Base-by-base conservation (phyloP, 208 protist species). In the Trypanosoma platydactyli region DNA sequence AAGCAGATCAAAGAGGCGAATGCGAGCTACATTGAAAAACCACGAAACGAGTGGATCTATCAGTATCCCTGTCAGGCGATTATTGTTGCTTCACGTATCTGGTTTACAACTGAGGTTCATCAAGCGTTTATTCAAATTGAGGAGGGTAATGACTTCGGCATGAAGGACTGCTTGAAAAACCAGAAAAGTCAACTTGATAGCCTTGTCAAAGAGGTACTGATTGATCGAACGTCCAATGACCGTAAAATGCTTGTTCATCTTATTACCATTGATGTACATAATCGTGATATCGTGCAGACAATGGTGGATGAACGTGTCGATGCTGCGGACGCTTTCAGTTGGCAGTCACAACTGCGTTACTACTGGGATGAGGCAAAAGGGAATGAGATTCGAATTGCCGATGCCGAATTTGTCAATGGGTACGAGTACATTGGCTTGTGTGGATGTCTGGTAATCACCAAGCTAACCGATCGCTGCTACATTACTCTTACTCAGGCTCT, bases 401-500 rank as follows among this genome's bases (percentile, higher is more conserved):
- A 99, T 83, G 97, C 97, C 6, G 88, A 98, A 64, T 99, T 99
- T 82, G 90, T 86, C 74, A 99, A 99, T 76, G 88, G 79, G 35
- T 98, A 99, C 80, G 98, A 99, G 84, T 99, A 99, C 80, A 97
- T 99, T 64, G 98, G 98, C 49, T 88, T 98, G 52, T 96, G 92
- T 73, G 95, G 95, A n/a, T 98, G 98, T 72, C 85, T 99, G 15
- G 98, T 99, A 56, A 98, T 99, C 71, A 99, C 98, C 20, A 98
- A 98, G 64, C 89, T 99, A 15, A 99, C 98, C 16, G 98, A 99
- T 84, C 83, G 98, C 44, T 99, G 98, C 86, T 99, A 99, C 85
- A 99, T 99, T 79, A 99, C 98, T 11, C 86, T 99, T 20, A 94
- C 92, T 12, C 94, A 98, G 75, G 92, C 94, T 30, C 82, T 98